phyloP scores from a whole-genome alignment of 2,329 filamentous ascomycete genomes.

The Aspergillus sp. region DNA sequence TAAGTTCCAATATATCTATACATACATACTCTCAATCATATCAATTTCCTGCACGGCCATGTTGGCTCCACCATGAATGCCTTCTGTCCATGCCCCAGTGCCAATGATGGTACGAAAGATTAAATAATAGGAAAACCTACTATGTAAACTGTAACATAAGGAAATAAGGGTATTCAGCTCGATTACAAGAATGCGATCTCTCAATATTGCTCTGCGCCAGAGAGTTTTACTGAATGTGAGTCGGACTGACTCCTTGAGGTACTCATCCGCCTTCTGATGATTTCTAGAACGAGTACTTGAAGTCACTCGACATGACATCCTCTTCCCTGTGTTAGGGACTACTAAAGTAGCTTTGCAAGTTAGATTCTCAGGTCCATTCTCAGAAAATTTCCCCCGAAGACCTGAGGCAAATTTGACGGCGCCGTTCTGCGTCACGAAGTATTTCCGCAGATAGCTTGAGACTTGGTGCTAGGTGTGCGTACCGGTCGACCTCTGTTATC shows the following conservation, averaged over 20 bases:
- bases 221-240: not conserved
- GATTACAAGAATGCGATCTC: not conserved
- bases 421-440: slow-evolving; percentile 73
- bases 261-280: not conserved
- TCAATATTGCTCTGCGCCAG: not conserved
- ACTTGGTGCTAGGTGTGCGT: slow-evolving; percentile 73
- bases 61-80: not conserved
- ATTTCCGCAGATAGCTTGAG: slow-evolving; percentile 75
- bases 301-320: not conserved
- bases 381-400: slow-evolving; percentile 14
- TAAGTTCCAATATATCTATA: not conserved
- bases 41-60: not conserved
- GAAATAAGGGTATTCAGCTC: not conserved
- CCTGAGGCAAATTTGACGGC: slow-evolving; percentile 54
- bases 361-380: not conserved
- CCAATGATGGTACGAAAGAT: not conserved
- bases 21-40: not conserved
- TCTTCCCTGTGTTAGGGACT: not conserved
- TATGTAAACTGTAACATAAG: not conserved
- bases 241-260: not conserved
- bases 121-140: not conserved
- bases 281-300: not conserved
- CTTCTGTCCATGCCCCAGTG: no score
- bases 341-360: not conserved
- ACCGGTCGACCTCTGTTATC: slow-evolving; percentile 71